Base-by-base conservation (phyloP, 768 basidiomycete genomes). In the Rhodosporidiobolus odoratus region DNA sequence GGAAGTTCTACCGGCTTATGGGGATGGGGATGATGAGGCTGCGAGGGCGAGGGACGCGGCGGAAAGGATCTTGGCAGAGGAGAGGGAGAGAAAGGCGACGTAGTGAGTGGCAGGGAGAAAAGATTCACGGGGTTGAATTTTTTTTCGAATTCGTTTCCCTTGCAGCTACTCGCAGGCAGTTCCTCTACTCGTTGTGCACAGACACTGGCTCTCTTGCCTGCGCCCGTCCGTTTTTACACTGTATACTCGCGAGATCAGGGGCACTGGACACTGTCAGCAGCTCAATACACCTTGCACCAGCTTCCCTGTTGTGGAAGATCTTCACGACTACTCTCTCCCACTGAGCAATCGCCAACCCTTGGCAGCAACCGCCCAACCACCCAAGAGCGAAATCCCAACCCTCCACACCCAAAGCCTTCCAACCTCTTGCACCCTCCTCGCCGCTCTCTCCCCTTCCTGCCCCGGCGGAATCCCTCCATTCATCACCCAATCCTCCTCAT, bases 321-420 rank as follows among this genome's bases (percentile, higher is more conserved):
- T 13, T 8, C 48, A 12, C 15, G 21, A 7, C 48, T 50, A 50
- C 54, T 74, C 73, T 41, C 50, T 61, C 5, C 69, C 69, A 34
- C 69, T 67, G 27, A 67, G 34, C 37, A 37, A 38, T 32, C 73
- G 50, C 21, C 68, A 52, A 32, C 57, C 61, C 59, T 74, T 74
- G 19, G 73, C 73, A 17, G 57, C 59, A 8, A 70, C 58, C 3
- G 69, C 73, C 73, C 69, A 74, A 9, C 63, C 62, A 0, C 73
- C 73, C 5, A 74, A 34, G n/a, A 66, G 69, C 0, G 32, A 16
- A 13, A 74, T 74, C n/a, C 73, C 73, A 13, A 66, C 32, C 41
- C 73, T 48, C 73, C 73, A 74, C 12, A 65, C 69, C 73, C 73
- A 74, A 34, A 74, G n/a, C 63, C 66, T 47, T 7, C 65, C 73